Evolutionary conservation across 2,329 filamentous ascomycete genomes (phyloP).

Genomic region (Bretziella fagacearum): DNA sequence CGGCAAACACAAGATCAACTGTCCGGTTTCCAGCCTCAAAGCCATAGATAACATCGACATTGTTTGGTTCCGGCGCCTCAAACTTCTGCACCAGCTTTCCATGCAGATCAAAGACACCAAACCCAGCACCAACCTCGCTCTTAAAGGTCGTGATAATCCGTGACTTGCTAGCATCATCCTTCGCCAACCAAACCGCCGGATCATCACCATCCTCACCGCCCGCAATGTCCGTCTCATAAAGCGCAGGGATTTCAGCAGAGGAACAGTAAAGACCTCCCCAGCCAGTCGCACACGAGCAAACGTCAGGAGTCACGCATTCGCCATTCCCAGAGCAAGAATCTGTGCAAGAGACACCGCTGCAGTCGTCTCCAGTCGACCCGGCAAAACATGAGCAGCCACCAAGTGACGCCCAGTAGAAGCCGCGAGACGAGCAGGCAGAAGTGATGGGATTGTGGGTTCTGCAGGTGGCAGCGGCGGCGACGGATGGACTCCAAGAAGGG

Average conservation of each 20-base stretch:
- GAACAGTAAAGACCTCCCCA: constrained; percentile 31
- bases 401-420: not conserved
- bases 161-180: constrained; percentile 25
- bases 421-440: not conserved
- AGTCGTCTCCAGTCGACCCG: not conserved
- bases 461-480: not conserved
- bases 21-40: constrained; percentile 28
- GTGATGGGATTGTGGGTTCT: not conserved
- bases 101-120: constrained; percentile 31
- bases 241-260: constrained; percentile 26
- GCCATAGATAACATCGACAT: constrained; percentile 36
- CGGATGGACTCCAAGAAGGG: not conserved
- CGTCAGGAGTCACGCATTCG: constrained; percentile 26
- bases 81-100: constrained; percentile 31
- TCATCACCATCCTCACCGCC: constrained; percentile 32
- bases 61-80: constrained; percentile 32
- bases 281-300: constrained; percentile 25
- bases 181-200: constrained; percentile 32
- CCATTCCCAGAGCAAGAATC: constrained; percentile 26
- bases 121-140: constrained; percentile 30
- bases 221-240: constrained; percentile 38
- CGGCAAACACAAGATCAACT: constrained; percentile 33
- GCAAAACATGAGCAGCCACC: not conserved
- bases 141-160: constrained; percentile 37
- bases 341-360: not conserved